Percentiles rank a stretch among this genome's conserved stretches.
phyloP scores from a whole-genome alignment of 2,329 filamentous ascomycete genomes.

The Fusarium redolens region DNA sequence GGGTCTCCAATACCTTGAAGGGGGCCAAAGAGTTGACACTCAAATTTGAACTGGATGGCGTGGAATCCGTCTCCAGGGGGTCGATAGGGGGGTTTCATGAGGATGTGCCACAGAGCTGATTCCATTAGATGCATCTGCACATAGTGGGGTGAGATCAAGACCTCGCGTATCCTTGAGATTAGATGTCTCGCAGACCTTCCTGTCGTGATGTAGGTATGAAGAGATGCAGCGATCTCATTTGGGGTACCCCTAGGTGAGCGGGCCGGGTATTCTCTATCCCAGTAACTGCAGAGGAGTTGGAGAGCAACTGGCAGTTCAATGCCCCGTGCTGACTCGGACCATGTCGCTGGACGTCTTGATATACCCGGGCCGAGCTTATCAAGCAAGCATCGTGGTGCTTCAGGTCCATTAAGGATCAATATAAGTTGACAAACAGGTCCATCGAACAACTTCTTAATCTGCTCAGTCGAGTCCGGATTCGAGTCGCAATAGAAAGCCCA shows the following conservation, averaged over 20 bases:
- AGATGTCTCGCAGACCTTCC: conserved; percentile 47
- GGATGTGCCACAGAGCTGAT: conserved; percentile 52
- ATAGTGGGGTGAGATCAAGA: conserved; percentile 50
- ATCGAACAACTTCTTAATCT: conserved; percentile 51
- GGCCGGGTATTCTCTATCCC: conserved; percentile 50
- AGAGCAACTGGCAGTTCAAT: conserved; percentile 51
- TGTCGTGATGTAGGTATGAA: conserved; percentile 46
- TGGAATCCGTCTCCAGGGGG: conserved; percentile 52
- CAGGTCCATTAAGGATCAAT: conserved; percentile 52
- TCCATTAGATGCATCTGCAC: conserved; percentile 54
- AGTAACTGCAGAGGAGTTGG: conserved; percentile 52
- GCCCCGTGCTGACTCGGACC: conserved; percentile 48
- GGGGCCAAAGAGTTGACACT: conserved; percentile 49
- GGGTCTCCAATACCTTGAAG: conserved; percentile 46
- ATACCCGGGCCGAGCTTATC: conserved; percentile 51
- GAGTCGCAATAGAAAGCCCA: conserved; percentile 49
- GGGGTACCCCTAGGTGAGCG: conserved; percentile 50
- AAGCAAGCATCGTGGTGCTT: conserved; percentile 50
- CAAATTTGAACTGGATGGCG: conserved; percentile 51
- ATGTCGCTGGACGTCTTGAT: conserved; percentile 47
- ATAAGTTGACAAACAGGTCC: conserved; percentile 53
- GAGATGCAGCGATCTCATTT: conserved; percentile 49
- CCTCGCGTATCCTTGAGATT: conserved; percentile 45
- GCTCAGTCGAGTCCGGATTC: conserved; percentile 45
- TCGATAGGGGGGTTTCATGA: conserved; percentile 46